Evolutionary conservation across 192 early-diverging fungal genomes (phyloP).

Genomic region (Entomortierella chlamydospora): DNA sequence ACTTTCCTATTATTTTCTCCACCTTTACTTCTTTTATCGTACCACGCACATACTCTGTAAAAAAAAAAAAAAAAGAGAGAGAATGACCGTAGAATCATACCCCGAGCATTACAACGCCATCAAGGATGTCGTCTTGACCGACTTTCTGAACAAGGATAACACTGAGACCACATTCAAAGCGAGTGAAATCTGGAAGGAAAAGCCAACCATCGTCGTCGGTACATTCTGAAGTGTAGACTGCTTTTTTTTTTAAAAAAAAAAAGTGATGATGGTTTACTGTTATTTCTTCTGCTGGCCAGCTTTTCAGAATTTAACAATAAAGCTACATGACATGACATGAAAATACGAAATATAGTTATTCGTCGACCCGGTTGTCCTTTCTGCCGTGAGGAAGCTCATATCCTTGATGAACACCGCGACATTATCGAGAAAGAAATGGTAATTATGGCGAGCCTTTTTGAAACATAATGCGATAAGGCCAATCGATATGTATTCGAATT

Average conservation of each 20-base stretch:
- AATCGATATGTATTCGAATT: no score
- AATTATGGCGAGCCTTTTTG: no score
- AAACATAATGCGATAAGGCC: no score
- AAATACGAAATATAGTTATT: slow-evolving; percentile 27
- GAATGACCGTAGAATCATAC: background rate
- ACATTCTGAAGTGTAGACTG: background rate
- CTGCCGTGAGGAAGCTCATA: slow-evolving; percentile 56
- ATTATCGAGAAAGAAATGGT: slow-evolving; percentile 55
- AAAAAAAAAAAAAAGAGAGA: background rate
- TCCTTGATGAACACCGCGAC: slow-evolving; percentile 40
- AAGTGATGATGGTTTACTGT: no score
- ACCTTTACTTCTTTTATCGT: no score
- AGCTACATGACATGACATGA: background rate
- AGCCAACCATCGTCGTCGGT: slow-evolving; percentile 44
- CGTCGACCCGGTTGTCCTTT: slow-evolving; percentile 60
- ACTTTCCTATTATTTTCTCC: background rate
- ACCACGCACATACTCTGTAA: no score
- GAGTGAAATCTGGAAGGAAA: slow-evolving; percentile 43
- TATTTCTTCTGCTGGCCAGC: background rate
- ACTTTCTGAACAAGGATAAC: slow-evolving; percentile 34
- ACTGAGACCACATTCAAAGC: slow-evolving; percentile 33
- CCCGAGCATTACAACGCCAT: slow-evolving; percentile 29
- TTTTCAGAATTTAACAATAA: background rate
- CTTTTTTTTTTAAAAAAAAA: background rate
- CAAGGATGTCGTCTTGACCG: slow-evolving; percentile 43